A percentile compares a stretch with the other conserved stretches of the same genome.
phyloP scores from a whole-genome alignment of 129 eudicot species.

The Rutidosis leptorrhynchoides region DNA sequence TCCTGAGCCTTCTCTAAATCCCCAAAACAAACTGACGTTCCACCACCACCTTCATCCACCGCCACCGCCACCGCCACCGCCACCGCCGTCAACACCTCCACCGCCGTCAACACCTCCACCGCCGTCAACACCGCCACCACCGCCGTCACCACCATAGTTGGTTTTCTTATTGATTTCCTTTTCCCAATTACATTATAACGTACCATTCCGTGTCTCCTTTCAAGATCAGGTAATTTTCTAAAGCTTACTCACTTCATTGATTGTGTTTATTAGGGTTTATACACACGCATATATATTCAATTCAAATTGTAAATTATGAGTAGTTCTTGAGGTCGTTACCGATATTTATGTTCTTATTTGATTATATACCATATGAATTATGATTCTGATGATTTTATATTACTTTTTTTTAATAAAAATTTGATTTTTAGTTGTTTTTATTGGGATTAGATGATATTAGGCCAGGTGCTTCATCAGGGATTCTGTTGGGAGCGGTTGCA shows the following conservation, averaged over 20 bases:
- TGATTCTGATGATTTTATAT: not conserved
- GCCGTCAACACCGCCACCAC: too few relatives aligned
- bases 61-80: too few relatives aligned
- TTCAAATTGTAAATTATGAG: not conserved
- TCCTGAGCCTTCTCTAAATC: too few relatives aligned
- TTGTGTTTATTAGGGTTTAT: conserved; percentile 14
- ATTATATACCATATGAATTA: too few relatives aligned
- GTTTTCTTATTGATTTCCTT: too few relatives aligned
- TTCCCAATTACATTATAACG: too few relatives aligned
- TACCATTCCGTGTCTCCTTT: conserved; percentile 32
- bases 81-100: too few relatives aligned
- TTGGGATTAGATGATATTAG: conserved; percentile 30
- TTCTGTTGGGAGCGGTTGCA: conserved; percentile 75
- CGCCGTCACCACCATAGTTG: too few relatives aligned
- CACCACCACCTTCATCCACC: too few relatives aligned
- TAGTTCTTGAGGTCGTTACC: not conserved
- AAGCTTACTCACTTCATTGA: not conserved
- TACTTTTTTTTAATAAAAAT: not conserved
- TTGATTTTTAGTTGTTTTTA: not conserved
- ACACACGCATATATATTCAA: not conserved
- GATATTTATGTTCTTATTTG: too few relatives aligned
- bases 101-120: too few relatives aligned
- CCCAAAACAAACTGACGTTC: too few relatives aligned
- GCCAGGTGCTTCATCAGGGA: conserved; percentile 92
- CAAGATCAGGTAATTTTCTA: conserved; percentile 46